Base-by-base conservation (phyloP, 805 yeast species). In the Saccharomycopsis fermentans region DNA sequence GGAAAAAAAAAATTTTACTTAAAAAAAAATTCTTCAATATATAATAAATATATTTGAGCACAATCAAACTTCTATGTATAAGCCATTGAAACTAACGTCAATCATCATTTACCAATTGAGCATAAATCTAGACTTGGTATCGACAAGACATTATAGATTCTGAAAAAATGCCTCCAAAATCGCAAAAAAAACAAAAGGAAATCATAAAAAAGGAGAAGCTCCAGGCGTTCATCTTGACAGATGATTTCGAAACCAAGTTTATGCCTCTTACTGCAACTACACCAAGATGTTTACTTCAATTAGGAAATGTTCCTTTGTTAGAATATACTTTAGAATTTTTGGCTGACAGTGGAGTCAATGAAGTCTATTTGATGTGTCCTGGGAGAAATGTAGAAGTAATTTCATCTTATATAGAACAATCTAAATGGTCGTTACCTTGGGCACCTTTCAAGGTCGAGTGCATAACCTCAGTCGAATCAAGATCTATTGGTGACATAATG, bases 401-500 rank as follows among this genome's bases (percentile, higher is more conserved):
- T 63, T 89, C 87, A 69, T 80, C 77, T 40, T 94, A 94, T 68
- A 84, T 94, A 55, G 89, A 85, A 64, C 68, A 73, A 5, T 83
- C 89, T 36, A 84, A 83, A 67, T 87, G 94, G 94, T 75, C 73
- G 35, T 67, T 75, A 17, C 76, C 82, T 1, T 81, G 84, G 68
- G 81, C 96, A 1, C 96, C 97, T 1, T 92, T 94, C 70, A 52
- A 55, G 19, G 79, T 94, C 52, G 81, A 82, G 54, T 86, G 96
- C 2, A 81, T 92, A 56, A 80, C 87, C 77, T 82, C 95, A 26
- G 81, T 90, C 54, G 97, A 92, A 70, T 84, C 94, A 11, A 75
- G 91, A 70, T 87, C 96, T 29, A 96, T 92, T 11, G 99, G 99
- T 64, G 99, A 94, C 73, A 95, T 96, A 21, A 88, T 94, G 96